phyloP scores from a whole-genome alignment of 2,329 filamentous ascomycete species.

The Fusarium liriodendri region DNA sequence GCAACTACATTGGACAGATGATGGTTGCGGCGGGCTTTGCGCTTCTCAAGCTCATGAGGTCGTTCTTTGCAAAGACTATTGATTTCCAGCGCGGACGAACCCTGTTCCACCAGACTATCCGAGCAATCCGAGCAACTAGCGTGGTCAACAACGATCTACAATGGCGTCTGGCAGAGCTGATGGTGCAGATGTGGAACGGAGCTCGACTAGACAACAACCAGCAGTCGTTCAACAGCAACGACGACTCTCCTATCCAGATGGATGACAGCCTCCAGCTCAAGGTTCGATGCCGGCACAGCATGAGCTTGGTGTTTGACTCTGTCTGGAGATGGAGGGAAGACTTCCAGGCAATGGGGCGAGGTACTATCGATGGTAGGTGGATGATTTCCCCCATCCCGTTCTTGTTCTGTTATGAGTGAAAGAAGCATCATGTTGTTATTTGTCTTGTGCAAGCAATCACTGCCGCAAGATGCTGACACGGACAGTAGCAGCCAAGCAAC shows the following conservation, averaged over 20 bases:
- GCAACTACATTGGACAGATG: constrained; percentile 87
- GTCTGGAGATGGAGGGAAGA: constrained; percentile 89
- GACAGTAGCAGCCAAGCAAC: constrained; percentile 77
- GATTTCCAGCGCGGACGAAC: constrained; percentile 75
- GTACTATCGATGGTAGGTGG: constrained; percentile 75
- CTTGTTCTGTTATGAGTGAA: constrained; percentile 11
- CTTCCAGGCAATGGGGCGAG: constrained; percentile 77
- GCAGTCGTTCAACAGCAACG: constrained; percentile 61
- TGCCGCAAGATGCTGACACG: constrained; percentile 33
- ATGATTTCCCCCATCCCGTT: constrained; percentile 19
- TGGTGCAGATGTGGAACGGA: constrained; percentile 88
- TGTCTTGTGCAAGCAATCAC: constrained; percentile 30
- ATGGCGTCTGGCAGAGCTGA: constrained; percentile 83
- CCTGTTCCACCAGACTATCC: constrained; percentile 78
- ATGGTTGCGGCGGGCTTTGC: constrained; percentile 84
- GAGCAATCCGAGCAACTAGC: constrained; percentile 77
- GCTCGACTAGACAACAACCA: constrained; percentile 64
- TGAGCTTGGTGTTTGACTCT: constrained; percentile 86
- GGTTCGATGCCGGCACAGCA: constrained; percentile 85
- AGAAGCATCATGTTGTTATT: constrained; percentile 42
- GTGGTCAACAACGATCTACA: constrained; percentile 83
- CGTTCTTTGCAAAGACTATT: constrained; percentile 79
- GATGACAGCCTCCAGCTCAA: constrained; percentile 83
- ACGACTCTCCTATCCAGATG: constrained; percentile 61
- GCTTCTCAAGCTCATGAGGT: constrained; percentile 81